Base-by-base conservation (phyloP, 108 stramenopile species). In the Craspedostauros australis region DNA sequence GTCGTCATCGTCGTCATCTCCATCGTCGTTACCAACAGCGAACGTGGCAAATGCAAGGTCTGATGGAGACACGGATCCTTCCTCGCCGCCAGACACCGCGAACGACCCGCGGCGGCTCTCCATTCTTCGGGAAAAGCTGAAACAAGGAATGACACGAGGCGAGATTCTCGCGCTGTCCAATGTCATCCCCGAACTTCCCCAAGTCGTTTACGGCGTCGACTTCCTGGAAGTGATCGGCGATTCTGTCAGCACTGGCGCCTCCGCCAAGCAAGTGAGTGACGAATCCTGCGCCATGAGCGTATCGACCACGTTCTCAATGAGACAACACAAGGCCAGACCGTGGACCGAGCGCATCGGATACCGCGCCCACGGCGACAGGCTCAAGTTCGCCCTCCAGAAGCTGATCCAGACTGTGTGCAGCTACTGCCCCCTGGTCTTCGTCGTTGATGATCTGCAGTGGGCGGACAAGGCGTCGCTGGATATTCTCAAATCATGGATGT, bases 391-490 rank as follows among this genome's bases (percentile, higher is more conserved):
- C 21, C 42, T 54, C 16, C 8, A 16, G 9, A 6, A 14, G 12
- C 26, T 54, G 9, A 23, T 41, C 5, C 54, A 40, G 4, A 26
- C 42, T 14, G n/a, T 54, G 7, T 19, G 32, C 11, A 19, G 5
- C 8, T 51, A n/a, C 24, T 27, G 21, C 8, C 43, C 45, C 11
- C 19, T 57, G 4, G n/a, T 46, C n/a, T n/a, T 46, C 21, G 29
- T 57, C 16, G 21, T 46, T 5, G 57, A 46, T 25, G 54, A 54
- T 41, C 31, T 54, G 36, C 54, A 54, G 23, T 54, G 54, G 54
- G 58, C 58, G 11, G 58, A 46, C 33, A n/a, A 2, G 5, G 36
- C 54, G 6, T 54, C 54, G 19, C 21, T 60, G 6, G 32, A 14
- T 2, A 20, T 15, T 27, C 5, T 38, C 2, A 15, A 20, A 6